These are phyloP conservation scores for Skeletonema costatum DNA, from an alignment of 108 stramenopile genomes.

Conservation along the genomic window DNA sequence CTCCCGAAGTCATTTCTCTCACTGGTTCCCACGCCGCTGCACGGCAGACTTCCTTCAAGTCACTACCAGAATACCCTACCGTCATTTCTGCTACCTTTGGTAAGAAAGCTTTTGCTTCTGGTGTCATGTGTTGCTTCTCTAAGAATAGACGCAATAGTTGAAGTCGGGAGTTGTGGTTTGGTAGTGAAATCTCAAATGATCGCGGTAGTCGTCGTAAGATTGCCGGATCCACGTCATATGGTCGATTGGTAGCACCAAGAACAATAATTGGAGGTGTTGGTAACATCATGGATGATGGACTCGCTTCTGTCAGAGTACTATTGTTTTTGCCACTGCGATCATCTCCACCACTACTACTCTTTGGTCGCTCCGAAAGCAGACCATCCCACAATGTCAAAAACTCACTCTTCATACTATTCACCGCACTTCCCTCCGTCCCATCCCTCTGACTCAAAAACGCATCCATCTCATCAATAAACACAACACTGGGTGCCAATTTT, in stretches of 20 bases:
- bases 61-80: conserved; percentile 91
- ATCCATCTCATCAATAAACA: conserved; percentile 99
- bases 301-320: background rate
- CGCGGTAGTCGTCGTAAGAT: conserved; percentile 95
- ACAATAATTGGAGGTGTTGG: conserved; percentile 80
- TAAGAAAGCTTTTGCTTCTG: conserved; percentile 51
- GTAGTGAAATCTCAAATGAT: conserved; percentile 84
- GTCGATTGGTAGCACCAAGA: conserved; percentile 95
- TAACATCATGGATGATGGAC: conserved; percentile 27
- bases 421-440: conserved; percentile 71
- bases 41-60: conserved; percentile 94
- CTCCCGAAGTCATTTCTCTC: conserved; percentile 77
- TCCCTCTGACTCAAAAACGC: conserved; percentile 85
- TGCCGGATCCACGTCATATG: conserved; percentile 92
- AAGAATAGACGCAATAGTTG: conserved; percentile 86
- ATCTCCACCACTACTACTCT: background rate
- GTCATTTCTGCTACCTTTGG: conserved; percentile 68
- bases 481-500: conserved; percentile 92
- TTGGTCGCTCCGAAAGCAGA: conserved; percentile 50
- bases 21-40: conserved; percentile 90
- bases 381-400: conserved; percentile 99
- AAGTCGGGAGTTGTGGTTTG: conserved; percentile 61
- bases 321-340: background rate
- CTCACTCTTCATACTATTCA: conserved; percentile 89
- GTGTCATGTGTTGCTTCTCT: conserved; percentile 58